Base-by-base conservation (phyloP, 2,329 filamentous ascomycete species). In the Calonectria crousiana region DNA sequence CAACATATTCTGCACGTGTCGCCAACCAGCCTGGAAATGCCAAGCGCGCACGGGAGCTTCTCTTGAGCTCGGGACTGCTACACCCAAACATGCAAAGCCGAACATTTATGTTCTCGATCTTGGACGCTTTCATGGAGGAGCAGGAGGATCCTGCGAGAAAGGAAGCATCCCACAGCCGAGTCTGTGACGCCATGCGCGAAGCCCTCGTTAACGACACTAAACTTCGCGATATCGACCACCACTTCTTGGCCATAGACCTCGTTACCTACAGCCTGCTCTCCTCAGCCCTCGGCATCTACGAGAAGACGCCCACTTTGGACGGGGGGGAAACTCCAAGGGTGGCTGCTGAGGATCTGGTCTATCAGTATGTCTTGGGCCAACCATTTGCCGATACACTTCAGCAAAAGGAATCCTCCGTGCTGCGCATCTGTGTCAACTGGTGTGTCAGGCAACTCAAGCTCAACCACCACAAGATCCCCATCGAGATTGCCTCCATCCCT, bases 181-280 rank as follows among this genome's bases (percentile, higher is more conserved):
- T 78, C 44, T 72, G 69, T 16, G 47, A 71, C 5, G 69, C 49
- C 28, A 44, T 81, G 41, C 34, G 69, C 5, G 32, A 44, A 4
- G 38, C 78, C 14, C 62, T 81, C 44, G 44, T 34, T 20, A 38
- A 66, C 23, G 52, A 72, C n/a, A 68, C 58, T 30, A 73, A 47
- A 10, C 58, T 81, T 34, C 26, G 49, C 44, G 20, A 74, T 4
- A 67, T 78, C 36, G 67, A 73, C 11, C 73, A 72, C 56, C 69
- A 47, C 13, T 78, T 70, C 47, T 77, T 70, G 4, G 72, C 69
- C 16, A 76, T 81, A 30, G 78, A 81, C 51, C 74, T 81, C 32
- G 76, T 81, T 4, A 71, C 77, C 8, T 78, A 75, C 38, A 69
- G 74, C 66, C 75, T 75, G n/a, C 75, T 81, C n/a, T 73, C 52